phyloP scores from a whole-genome alignment of 805 yeast genomes.

The Metschnikowia corniflorae region DNA sequence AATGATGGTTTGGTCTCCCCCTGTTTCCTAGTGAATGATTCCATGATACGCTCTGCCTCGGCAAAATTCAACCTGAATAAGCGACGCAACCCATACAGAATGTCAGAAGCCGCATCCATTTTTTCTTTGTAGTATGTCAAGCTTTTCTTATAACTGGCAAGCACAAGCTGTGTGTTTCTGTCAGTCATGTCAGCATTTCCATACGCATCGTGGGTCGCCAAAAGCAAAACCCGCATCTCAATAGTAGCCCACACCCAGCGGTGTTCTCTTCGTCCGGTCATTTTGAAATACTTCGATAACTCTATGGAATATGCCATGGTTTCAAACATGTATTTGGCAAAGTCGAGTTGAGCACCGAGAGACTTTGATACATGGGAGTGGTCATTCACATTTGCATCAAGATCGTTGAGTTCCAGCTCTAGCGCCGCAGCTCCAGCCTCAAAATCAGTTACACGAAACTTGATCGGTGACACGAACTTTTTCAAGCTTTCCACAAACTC shows the following conservation, averaged over 20 bases:
- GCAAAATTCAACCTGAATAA: neutral
- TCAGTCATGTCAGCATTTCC: neutral
- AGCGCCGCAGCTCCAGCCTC: neutral
- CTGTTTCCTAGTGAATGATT: too few relatives aligned
- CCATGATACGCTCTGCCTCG: too few relatives aligned
- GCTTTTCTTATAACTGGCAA: neutral
- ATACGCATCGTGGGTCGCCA: neutral
- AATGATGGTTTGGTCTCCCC: too few relatives aligned
- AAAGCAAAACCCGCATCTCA: neutral
- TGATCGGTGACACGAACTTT: neutral
- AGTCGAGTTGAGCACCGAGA: neutral
- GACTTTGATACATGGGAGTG: neutral
- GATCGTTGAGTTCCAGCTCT: neutral
- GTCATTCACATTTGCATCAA: neutral
- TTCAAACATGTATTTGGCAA: neutral
- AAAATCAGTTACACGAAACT: neutral
- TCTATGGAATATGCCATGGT: conserved; percentile 3
- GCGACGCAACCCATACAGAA: neutral
- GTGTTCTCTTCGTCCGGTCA: neutral
- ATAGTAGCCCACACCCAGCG: neutral
- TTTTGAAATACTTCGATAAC: neutral
- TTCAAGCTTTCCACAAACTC: neutral
- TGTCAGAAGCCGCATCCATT: neutral
- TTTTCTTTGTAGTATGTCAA: neutral
- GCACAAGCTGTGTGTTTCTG: neutral